These are phyloP conservation scores for Pseudozyma pruni DNA, from an alignment of 1,284 basidiomycete genomes.

Conservation along the genomic window DNA sequence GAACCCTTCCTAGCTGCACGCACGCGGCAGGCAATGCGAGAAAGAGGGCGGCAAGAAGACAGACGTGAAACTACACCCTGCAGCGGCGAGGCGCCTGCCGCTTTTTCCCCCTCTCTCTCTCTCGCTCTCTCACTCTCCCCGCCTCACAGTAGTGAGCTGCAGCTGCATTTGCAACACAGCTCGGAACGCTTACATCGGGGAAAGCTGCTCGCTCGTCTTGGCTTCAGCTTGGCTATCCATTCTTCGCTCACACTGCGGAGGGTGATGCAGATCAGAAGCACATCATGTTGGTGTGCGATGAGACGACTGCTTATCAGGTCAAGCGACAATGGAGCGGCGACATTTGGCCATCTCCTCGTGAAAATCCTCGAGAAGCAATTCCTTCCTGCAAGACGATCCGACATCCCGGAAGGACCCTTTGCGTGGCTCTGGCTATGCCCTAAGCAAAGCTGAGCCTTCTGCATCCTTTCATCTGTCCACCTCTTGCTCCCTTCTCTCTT, in stretches of 20 bases:
- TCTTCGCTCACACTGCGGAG: no score
- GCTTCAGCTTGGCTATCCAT: neutral
- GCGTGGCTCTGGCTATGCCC: no score
- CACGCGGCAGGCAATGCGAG: slow-evolving; percentile 5
- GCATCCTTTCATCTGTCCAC: no score
- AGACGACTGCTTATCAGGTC: no score
- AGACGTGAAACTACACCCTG: neutral
- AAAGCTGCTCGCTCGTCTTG: neutral
- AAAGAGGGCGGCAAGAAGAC: no score
- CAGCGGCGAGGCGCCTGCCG: neutral
- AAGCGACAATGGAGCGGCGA: slow-evolving; percentile 10
- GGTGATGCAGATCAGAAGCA: no score
- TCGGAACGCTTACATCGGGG: no score
- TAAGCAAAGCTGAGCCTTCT: no score
- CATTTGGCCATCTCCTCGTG: slow-evolving; percentile 8
- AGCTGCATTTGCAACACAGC: neutral
- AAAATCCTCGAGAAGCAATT: neutral
- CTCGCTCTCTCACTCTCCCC: neutral
- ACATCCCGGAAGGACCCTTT: no score
- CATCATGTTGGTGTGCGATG: no score
- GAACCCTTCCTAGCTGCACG: slow-evolving; percentile 14
- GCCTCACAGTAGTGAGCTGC: neutral
- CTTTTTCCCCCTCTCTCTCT: neutral
- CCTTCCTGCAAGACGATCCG: no score
- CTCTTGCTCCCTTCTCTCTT: no score